Evolutionary conservation across 768 basidiomycete species (phyloP).

Genomic region (Phaeotremella fagi): DNA sequence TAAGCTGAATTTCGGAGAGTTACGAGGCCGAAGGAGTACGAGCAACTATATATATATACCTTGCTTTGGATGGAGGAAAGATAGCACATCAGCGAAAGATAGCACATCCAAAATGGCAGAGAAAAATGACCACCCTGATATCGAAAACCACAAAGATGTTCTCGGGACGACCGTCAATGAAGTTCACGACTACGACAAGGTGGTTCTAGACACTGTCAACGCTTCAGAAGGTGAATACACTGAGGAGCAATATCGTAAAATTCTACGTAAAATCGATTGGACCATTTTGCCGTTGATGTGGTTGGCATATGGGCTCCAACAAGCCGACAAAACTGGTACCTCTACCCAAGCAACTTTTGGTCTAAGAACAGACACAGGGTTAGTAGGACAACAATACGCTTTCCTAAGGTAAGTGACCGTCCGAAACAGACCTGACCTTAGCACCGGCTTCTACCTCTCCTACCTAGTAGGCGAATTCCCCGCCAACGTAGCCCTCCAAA

Average conservation of each 20-base stretch:
- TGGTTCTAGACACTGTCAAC: neutral
- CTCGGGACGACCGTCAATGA: neutral
- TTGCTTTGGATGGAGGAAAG: too few species aligned
- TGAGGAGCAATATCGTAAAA: neutral
- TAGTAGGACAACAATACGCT: conserved; percentile 1
- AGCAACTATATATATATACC: too few species aligned
- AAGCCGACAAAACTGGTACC: neutral
- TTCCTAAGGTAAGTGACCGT: too few species aligned
- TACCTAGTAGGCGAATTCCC: neutral
- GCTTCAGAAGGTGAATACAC: neutral
- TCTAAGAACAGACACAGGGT: neutral
- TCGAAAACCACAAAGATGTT: neutral
- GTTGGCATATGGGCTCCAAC: conserved; percentile 1
- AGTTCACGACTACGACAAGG: neutral
- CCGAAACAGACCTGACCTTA: too few species aligned
- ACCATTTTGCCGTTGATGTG: neutral
- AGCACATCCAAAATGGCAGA: too few species aligned
- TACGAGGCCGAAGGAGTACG: too few species aligned
- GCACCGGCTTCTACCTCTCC: neutral
- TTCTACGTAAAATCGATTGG: conserved; percentile 2
- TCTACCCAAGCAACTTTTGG: neutral
- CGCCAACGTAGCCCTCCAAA: neutral
- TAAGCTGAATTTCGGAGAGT: too few species aligned
- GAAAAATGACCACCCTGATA: neutral
- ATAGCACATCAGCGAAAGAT: too few species aligned